Evolutionary conservation across 1,139 yeast species (phyloP).

Genomic region (Suzukiozyma palmioleophila): DNA sequence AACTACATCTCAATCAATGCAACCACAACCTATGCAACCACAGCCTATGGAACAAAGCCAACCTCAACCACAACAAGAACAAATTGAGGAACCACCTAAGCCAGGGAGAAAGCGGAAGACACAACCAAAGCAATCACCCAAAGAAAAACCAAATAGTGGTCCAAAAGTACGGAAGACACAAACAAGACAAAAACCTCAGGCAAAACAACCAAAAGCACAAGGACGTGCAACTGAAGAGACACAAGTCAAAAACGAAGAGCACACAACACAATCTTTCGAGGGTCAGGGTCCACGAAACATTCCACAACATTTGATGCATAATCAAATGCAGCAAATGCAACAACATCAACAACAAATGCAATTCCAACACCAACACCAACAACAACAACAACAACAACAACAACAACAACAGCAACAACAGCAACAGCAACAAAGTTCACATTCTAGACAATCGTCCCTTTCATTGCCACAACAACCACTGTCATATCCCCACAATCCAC

Average conservation of each 20-base stretch:
- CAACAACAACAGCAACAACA: conserved; percentile 5
- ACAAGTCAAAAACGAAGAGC: neutral
- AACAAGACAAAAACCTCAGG: conserved; percentile 4
- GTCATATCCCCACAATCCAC: neutral
- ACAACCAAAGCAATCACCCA: conserved; percentile 4
- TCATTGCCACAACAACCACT: conserved; percentile 4
- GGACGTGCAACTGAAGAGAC: neutral
- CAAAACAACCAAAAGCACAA: conserved; percentile 1
- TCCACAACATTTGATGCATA: conserved; percentile 1
- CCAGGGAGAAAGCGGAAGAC: neutral
- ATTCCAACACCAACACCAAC: conserved; percentile 9
- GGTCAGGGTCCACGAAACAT: neutral
- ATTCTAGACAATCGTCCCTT: conserved; percentile 3
- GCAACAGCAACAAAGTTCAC: neutral
- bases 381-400: conserved; percentile 5
- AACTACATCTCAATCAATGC: too few species aligned
- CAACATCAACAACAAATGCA: conserved; percentile 6
- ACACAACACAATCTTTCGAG: neutral
- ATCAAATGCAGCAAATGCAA: conserved; percentile 4
- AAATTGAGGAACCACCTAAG: neutral
- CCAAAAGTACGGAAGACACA: conserved; percentile 4
- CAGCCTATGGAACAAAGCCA: conserved; percentile 2
- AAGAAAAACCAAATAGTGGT: conserved; percentile 2
- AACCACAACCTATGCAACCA: neutral
- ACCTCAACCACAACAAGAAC: conserved; percentile 9